phyloP scores from a whole-genome alignment of 2,329 filamentous ascomycete genomes.

The Penicillium verrucosum region DNA sequence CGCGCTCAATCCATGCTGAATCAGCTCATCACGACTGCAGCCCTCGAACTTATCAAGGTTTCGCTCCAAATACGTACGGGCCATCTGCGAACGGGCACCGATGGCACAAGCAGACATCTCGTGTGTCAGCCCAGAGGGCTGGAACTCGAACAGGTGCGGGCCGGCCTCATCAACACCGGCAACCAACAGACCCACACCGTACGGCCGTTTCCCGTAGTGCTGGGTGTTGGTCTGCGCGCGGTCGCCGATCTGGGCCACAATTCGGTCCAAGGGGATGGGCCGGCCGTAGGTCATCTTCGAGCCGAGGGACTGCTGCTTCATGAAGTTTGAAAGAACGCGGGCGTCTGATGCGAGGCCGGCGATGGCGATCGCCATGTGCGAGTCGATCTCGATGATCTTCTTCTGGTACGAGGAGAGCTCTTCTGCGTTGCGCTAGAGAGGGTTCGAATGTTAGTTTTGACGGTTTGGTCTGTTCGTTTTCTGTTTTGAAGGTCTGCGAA shows the following conservation, averaged over 20 bases:
- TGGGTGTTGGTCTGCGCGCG: constrained; percentile 98
- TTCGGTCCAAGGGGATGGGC: constrained; percentile 81
- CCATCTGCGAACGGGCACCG: constrained; percentile 94
- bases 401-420: constrained; percentile 99
- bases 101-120: constrained; percentile 98
- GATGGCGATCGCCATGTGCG: constrained; percentile 91
- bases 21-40: constrained; percentile 76
- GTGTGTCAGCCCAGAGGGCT: constrained; percentile 90
- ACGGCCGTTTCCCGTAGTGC: constrained; percentile 92
- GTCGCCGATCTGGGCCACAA: constrained; percentile 89
- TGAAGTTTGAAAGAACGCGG: constrained; percentile 99
- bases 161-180: constrained; percentile 92
- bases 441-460: background rate
- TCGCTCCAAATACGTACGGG: constrained; percentile 90
- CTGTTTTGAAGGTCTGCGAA: constrained; percentile 39
- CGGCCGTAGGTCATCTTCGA: constrained; percentile 95
- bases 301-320: constrained; percentile 98
- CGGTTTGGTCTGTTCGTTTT: background rate
- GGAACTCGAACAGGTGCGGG: constrained; percentile 97
- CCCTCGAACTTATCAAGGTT: constrained; percentile 80
- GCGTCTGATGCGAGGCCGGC: constrained; percentile 96
- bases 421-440: constrained; percentile 84
- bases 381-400: constrained; percentile 96
- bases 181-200: constrained; percentile 89
- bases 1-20: constrained; percentile 84